Evolutionary conservation across 176 grass and related monocot genomes (phyloP).

Genomic region (Tillandsia leiboldiana): DNA sequence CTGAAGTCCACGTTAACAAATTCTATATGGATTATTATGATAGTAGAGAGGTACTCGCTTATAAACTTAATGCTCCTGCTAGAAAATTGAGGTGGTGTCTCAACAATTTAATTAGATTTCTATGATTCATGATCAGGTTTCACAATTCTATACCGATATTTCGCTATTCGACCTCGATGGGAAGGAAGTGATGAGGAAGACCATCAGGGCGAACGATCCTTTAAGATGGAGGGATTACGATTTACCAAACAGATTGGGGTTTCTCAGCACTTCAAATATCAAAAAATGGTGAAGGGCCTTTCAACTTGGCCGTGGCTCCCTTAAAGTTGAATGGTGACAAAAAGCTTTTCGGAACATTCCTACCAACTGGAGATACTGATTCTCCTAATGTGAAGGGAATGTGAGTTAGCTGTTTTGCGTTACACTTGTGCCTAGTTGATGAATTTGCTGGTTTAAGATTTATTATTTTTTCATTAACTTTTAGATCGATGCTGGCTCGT

Average conservation of each 20-base stretch:
- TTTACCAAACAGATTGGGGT: conserved; percentile 94
- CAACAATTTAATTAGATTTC: conserved; percentile 14
- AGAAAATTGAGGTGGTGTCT: neutral
- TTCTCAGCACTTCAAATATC: conserved; percentile 83
- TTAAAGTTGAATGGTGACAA: conserved; percentile 69
- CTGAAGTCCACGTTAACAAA: too few relatives aligned
- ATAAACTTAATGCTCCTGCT: conserved; percentile 3
- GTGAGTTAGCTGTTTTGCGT: too few relatives aligned
- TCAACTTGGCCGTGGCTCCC: conserved; percentile 81
- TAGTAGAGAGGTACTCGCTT: conserved; percentile 61
- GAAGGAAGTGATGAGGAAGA: conserved; percentile 81
- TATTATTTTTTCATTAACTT: too few relatives aligned
- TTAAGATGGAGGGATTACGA: conserved; percentile 74
- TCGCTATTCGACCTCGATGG: conserved; percentile 80
- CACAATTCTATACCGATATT: conserved; percentile 85
- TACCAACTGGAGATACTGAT: too few relatives aligned
- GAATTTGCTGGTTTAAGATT: too few relatives aligned
- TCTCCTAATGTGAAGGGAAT: too few relatives aligned
- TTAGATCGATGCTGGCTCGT: too few relatives aligned
- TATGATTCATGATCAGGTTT: conserved; percentile 39
- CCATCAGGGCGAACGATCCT: conserved; percentile 89
- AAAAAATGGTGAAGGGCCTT: conserved; percentile 89
- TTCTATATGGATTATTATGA: conserved; percentile 99
- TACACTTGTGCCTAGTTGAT: too few relatives aligned
- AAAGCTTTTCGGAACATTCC: conserved; percentile 75